Conservation (phyloP, 1,284 basidiomycete genomes). For the Marasmius oreades region DNA sequence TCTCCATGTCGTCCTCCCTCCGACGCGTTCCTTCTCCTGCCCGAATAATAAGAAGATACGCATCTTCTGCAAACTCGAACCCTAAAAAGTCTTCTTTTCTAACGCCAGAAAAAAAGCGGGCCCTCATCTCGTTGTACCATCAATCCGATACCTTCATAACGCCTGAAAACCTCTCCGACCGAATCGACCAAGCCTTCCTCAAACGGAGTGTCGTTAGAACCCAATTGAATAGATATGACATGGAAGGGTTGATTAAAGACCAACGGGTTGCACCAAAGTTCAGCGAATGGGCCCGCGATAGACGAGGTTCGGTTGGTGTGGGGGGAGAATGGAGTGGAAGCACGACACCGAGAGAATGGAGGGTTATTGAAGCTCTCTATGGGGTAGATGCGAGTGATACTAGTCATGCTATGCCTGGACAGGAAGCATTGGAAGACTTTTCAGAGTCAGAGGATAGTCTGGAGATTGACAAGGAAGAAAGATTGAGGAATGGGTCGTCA, state of each 20-base stretch:
- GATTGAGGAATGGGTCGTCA: conserved; percentile 17
- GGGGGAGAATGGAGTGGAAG: conserved; percentile 31
- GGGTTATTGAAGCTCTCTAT: conserved; percentile 56
- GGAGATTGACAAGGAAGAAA: conserved; percentile 17
- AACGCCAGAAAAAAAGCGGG: conserved; percentile 61
- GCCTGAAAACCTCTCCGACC: conserved; percentile 57
- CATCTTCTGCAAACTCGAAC: conserved; percentile 18
- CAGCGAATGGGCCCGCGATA: conserved; percentile 33
- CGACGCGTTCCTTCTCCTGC: not conserved
- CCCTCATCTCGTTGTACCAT: conserved; percentile 72
- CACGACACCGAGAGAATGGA: conserved; percentile 36
- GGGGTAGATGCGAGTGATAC: conserved; percentile 40
- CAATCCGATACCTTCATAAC: conserved; percentile 64
- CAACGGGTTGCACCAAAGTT: conserved; percentile 37
- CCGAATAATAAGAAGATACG: not conserved
- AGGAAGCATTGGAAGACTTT: conserved; percentile 52
- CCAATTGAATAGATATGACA: conserved; percentile 12
- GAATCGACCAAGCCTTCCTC: conserved; percentile 61
- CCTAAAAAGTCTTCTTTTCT: conserved; percentile 30
- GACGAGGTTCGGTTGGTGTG: not conserved
- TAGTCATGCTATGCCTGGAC: conserved; percentile 42
- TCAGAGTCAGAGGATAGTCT: conserved; percentile 25
- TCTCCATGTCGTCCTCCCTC: not conserved
- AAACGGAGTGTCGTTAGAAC: not conserved
- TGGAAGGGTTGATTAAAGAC: conserved; percentile 22